A percentile compares a stretch with the other conserved stretches of the same genome.
These are phyloP conservation scores for Sordariomycetes sp. DNA, from an alignment of 2,329 filamentous ascomycete genomes.

Conservation along the genomic window DNA sequence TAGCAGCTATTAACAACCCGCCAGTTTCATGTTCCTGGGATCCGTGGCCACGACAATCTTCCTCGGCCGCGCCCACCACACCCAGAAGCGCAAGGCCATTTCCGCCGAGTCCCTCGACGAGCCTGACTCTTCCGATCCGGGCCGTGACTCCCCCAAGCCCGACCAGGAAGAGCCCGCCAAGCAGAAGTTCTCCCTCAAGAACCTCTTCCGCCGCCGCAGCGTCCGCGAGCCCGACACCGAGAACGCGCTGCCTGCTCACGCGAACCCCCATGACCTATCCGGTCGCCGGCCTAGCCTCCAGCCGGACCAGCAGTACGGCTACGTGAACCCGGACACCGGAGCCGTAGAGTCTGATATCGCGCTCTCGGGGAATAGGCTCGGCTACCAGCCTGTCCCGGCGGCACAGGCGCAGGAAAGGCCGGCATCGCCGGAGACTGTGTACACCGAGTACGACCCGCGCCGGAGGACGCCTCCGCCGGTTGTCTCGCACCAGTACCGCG, in stretches of 20 bases:
- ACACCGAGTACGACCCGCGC: not conserved
- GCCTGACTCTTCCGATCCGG: constrained; percentile 4
- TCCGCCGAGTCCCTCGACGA: constrained; percentile 32
- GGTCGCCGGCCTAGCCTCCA: not conserved
- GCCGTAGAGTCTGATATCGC: not conserved
- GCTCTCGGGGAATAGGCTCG: not conserved
- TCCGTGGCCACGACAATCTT: constrained; percentile 59
- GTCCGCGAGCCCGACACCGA: constrained; percentile 11
- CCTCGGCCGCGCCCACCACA: constrained; percentile 60
- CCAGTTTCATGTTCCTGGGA: constrained; percentile 62
- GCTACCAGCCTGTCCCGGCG: not conserved
- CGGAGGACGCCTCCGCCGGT: not conserved
- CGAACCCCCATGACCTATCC: constrained; percentile 15
- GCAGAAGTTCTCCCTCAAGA: constrained; percentile 18
- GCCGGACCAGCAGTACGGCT: not conserved
- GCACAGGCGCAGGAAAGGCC: not conserved
- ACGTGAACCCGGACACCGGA: not conserved
- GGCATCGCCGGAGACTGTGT: not conserved
- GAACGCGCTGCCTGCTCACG: constrained; percentile 25
- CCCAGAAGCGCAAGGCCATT: constrained; percentile 50
- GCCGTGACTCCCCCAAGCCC: not conserved
- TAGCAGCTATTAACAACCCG: not conserved
- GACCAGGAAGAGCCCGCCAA: constrained; percentile 5
- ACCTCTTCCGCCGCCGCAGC: constrained; percentile 17
- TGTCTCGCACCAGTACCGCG: not conserved